A percentile compares a stretch with the other conserved stretches of the same genome.
These are phyloP conservation scores for Clonostachys rosea DNA, from an alignment of 2,329 filamentous ascomycete species.

Conservation along the genomic window DNA sequence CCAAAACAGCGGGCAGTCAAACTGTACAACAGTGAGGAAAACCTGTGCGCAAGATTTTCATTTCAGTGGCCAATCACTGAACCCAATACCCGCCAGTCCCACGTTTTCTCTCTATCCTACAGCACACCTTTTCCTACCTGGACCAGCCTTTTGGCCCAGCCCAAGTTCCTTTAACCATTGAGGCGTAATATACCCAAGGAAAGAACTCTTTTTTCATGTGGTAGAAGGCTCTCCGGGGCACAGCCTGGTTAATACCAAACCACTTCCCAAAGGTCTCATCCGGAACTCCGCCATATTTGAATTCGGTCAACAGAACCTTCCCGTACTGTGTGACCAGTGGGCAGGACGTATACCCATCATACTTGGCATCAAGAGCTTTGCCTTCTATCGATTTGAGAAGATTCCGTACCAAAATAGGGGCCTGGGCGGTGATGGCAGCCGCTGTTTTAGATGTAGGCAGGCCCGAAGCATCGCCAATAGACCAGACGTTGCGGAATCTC, in stretches of 20 bases:
- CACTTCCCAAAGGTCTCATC: slow-evolving; percentile 56
- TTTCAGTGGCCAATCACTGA: no score
- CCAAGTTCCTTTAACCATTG: slow-evolving; percentile 59
- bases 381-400: slow-evolving; percentile 38
- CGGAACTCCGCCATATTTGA: slow-evolving; percentile 58
- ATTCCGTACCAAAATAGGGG: slow-evolving; percentile 45
- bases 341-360: slow-evolving; percentile 53
- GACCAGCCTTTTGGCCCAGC: slow-evolving; percentile 51
- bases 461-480: slow-evolving; percentile 53
- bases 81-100: no score
- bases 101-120: background rate
- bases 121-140: background rate
- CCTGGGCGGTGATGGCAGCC: slow-evolving; percentile 45
- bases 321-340: slow-evolving; percentile 51
- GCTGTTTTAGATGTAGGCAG: slow-evolving; percentile 54
- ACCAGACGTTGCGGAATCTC: slow-evolving; percentile 54
- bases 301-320: slow-evolving; percentile 60
- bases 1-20: no score
- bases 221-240: slow-evolving; percentile 53
- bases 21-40: no score
- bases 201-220: slow-evolving; percentile 64
- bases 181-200: slow-evolving; percentile 59
- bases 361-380: slow-evolving; percentile 32
- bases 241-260: slow-evolving; percentile 52
- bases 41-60: no score